Base-by-base conservation (phyloP, 306 rosid genomes). In the Glycine tomentella region DNA sequence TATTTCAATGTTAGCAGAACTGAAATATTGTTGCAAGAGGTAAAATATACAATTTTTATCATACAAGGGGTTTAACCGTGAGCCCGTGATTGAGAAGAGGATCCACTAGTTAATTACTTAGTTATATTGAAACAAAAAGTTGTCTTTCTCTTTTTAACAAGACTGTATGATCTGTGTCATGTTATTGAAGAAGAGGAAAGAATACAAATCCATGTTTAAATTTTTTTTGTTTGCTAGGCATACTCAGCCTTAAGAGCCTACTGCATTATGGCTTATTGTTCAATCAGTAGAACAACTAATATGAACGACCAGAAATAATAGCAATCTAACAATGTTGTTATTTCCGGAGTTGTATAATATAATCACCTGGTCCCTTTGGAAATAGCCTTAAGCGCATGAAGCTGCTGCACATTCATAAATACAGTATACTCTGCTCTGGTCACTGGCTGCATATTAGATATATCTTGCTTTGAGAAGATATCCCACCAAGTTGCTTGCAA, bases 241-340 rank as follows among this genome's bases (percentile, higher is more conserved):
- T 42, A 40, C n/a, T 33, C 14, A 79, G 40, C 82, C 59, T 57
- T 31, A n/a, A 33, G 61, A 69, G 46, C 46, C 51, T 33, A n/a
- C 53, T 49, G 11, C 25, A 38, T 65, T 20, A 8, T 66, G 14
- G 71, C 13, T 66, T 34, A 34, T 12, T 38, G 13, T 13, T 4
- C 40, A 33, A 71, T 25, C 49, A 2, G 62, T 42, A 12, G 52
- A 46, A 17, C 45, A 49, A 38, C 52, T 58, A 55, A 55, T 64
- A 4, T 44, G 61, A 57, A 63, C 63, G 15, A 33, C 33, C 44
- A 48, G 20, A 68, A 70, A 48, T 66, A 48, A 13, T 40, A 69
- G 36, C 58, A 66, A 16, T 58, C 9, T 44, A 53, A 31, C 7
- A 15, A 56, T 16, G 25, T 6, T 36, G 69, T 13, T 13, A 33